A percentile compares a stretch with the other conserved stretches of the same genome.
phyloP scores from a whole-genome alignment of 2,329 filamentous ascomycete species.

The Pseudomassariella vexata region DNA sequence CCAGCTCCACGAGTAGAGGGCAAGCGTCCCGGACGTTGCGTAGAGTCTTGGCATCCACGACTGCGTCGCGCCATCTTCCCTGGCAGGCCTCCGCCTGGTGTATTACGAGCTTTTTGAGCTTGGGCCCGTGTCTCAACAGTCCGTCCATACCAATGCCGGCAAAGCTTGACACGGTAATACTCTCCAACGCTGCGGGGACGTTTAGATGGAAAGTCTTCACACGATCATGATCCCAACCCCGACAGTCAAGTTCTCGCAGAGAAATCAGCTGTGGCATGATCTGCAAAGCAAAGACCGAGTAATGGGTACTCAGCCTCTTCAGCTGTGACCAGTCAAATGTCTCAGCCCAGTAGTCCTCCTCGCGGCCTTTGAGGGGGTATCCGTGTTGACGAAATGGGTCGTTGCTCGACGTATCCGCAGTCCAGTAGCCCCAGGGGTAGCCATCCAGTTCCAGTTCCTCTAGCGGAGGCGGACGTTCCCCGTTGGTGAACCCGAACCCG shows the following conservation, averaged over 20 bases:
- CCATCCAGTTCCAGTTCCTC: conserved; percentile 4
- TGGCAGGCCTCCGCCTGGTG: conserved; percentile 2
- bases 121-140: conserved; percentile 3
- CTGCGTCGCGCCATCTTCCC: background rate
- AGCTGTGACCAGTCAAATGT: conserved; percentile 9
- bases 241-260: too few species aligned
- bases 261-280: too few species aligned
- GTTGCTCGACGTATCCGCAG: too few species aligned
- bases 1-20: conserved; percentile 7
- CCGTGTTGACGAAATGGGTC: too few species aligned
- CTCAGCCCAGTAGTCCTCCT: conserved; percentile 8
- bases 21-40: conserved; percentile 6
- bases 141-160: background rate
- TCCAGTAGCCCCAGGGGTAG: conserved; percentile 4
- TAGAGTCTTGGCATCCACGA: conserved; percentile 3
- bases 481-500: conserved; percentile 7
- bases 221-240: too few species aligned
- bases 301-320: conserved; percentile 1
- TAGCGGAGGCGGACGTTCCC: conserved; percentile 6
- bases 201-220: too few species aligned
- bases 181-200: conserved; percentile 7
- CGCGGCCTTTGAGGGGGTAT: background rate
- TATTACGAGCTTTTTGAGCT: conserved; percentile 4
- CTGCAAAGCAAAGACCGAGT: too few species aligned
- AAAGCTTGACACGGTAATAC: conserved; percentile 1